Base-by-base conservation (phyloP, 1,139 yeast genomes). In the Nematodospora anomalae region DNA sequence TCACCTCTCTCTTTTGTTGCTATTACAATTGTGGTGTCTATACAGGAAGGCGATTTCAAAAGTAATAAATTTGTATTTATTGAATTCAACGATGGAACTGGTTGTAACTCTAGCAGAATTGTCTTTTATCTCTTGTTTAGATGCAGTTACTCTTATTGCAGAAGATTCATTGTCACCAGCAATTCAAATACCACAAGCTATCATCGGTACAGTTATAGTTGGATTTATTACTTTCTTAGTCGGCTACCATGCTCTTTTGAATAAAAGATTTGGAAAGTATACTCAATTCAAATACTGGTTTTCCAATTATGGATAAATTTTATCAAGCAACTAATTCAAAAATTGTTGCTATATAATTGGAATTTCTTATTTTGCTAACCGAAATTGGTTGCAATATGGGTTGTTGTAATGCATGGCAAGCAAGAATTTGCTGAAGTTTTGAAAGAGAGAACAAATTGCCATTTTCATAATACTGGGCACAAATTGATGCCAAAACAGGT, bases 321-420 rank as follows among this genome's bases (percentile, higher is more conserved):
- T 60, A 76, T 54, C 86, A 80, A 55, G 82, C 82, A 2, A 52
- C 79, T 25, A 62, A 62, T 4, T 75, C 67, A 51, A 74, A 64
- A 45, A 74, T 70, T 13, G 85, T 83, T 36, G 85, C 86, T 3
- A 59, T 79, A 28, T 69, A 77, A 41, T 65, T 83, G 32, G 85
- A 82, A 30, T 58, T 74, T 15, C 60, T 83, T 45, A 67, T 82
- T 34, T 62, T 80, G 39, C 63, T 76, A 36, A 81, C 88, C 8
- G 82, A 85, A 2, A 65, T 76, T 50, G 87, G 88, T 26, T 83
- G 89, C 57, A 79, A 79, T 42, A 79, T 82, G 44, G 74, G 85
- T 6, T 74, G 83, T 40, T n/a, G n/a, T n/a, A 89, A 83, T 51
- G 82, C 90, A 3, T 80, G 88, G 86, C 85, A 79, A 62, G 81